These are phyloP conservation scores for Lycium ferocissimum DNA, from an alignment of 257 asterid genomes.

Conservation along the genomic window DNA sequence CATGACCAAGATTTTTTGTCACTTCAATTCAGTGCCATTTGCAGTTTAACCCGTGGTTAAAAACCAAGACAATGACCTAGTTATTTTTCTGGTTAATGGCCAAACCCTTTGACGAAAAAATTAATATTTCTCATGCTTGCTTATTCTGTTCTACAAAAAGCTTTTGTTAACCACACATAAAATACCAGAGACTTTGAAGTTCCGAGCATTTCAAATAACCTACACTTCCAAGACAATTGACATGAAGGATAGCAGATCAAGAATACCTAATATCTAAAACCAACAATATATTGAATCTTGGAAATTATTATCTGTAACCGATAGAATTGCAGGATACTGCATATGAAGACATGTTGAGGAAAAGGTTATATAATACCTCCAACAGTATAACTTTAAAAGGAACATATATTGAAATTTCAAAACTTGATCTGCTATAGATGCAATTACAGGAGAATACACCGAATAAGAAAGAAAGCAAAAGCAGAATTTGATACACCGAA, in stretches of 20 bases:
- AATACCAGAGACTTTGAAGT: not conserved
- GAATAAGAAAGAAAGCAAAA: conserved; percentile 22
- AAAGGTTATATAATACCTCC: not conserved
- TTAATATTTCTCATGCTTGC: not conserved
- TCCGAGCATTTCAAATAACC: not conserved
- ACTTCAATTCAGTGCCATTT: not conserved
- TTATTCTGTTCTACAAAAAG: not conserved
- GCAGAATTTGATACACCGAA: not conserved
- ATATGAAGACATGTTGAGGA: not conserved
- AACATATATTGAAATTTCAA: not conserved
- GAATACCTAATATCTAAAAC: not conserved
- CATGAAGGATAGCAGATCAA: not conserved
- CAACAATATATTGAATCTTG: not conserved
- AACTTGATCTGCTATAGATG: not conserved
- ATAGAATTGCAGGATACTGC: not conserved
- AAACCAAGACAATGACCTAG: not conserved
- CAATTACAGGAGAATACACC: not conserved
- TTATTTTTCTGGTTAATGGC: no score
- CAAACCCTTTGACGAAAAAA: conserved; percentile 8
- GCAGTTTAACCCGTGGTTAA: not conserved
- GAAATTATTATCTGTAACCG: not conserved
- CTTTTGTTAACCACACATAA: not conserved
- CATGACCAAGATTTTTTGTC: not conserved
- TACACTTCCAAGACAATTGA: not conserved
- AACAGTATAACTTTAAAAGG: not conserved